A percentile compares a stretch with the other conserved stretches of the same genome.
Evolutionary conservation across 768 basidiomycete species (phyloP).

Genomic region (Calocybe indica): DNA sequence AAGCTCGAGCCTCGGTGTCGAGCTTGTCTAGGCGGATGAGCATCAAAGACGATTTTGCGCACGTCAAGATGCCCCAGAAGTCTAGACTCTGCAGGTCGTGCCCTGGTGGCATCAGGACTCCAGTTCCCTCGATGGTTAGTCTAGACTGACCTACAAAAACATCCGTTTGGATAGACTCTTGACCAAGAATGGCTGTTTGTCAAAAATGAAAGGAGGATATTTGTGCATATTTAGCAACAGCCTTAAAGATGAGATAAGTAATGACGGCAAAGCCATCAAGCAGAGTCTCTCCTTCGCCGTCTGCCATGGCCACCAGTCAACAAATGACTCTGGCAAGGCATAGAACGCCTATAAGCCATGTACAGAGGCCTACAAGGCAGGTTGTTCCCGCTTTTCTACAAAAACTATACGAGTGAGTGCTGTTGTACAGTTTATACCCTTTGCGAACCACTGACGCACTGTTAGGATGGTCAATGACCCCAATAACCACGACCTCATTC

Average conservation of each 20-base stretch:
- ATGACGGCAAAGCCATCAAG: not conserved
- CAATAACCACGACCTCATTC: slow-evolving; percentile 75
- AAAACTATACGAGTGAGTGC: slow-evolving; percentile 81
- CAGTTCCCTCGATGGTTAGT: too few species aligned
- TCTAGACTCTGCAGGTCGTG: too few species aligned
- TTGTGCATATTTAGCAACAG: slow-evolving; percentile 5
- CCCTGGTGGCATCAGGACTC: too few species aligned
- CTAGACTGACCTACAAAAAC: too few species aligned
- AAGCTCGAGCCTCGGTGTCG: too few species aligned
- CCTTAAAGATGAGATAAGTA: slow-evolving; percentile 3
- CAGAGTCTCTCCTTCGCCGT: not conserved
- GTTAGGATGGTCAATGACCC: slow-evolving; percentile 88
- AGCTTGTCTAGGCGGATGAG: too few species aligned
- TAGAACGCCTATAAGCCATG: slow-evolving; percentile 19
- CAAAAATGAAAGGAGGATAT: slow-evolving; percentile 1
- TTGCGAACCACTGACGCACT: slow-evolving; percentile 1
- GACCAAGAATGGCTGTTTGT: too few species aligned
- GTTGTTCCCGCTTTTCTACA: slow-evolving; percentile 78
- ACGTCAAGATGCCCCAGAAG: too few species aligned
- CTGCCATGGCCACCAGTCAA: slow-evolving; percentile 23
- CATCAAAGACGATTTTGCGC: too few species aligned
- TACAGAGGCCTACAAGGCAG: slow-evolving; percentile 30
- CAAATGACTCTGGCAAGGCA: slow-evolving; percentile 15
- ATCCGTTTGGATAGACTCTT: too few species aligned
- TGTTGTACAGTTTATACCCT: slow-evolving; percentile 7